Evolutionary conservation across 768 basidiomycete genomes (phyloP), one percentile per base, ranked within the genome.

Genomic region (Gyrodon lividus): DNA sequence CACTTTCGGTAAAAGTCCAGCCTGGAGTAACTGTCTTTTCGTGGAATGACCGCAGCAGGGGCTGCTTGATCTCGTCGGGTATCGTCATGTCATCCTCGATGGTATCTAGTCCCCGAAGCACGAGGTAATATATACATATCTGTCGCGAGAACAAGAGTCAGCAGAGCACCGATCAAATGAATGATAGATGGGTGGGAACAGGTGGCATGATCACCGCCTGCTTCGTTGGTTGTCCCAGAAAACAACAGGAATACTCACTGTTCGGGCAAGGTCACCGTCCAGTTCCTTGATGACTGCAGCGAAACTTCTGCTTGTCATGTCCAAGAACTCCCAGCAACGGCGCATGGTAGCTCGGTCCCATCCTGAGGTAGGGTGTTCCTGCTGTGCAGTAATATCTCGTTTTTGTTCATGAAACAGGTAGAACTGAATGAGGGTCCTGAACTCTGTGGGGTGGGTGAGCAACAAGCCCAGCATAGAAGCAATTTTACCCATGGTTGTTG

Each of bases 71-170:
- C 16, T 82, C 74, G 69, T 93, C 91, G 0, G 90, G 79, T 50
- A 99, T 82, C 0, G 93, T 90, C 94, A 98, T 98, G 73, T 99
- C 96, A 69, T 99, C 96, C 69, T 98, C 96, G 56, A 99, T 82
- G 4, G 96, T 99, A 69, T 99, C 96, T n/a, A 98, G 76, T 5
- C 84, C 97, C 19, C 96, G 84, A 6, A 99, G 79, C 5, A 95
- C 89, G 38, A 99, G 82, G 71, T 98, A 99, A 71, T 97, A 98
- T 53, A 98, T 71, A 68, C 90, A 93, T 57, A 98, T 86, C 96
- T 97, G 56, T 14, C 42, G 37, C 10, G n/a, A 22, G 35, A 44
- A 37, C 40, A 26, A 6, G 19, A 51, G 48, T 56, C 4, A 58
- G 44, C n/a, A 24, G 24, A 3, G 17, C 8, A 35, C 10, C 14